Evolutionary conservation across 176 grass and related monocot genomes (phyloP), one percentile per base, ranked within the genome.

Genomic region (Aegilops tauschii): DNA sequence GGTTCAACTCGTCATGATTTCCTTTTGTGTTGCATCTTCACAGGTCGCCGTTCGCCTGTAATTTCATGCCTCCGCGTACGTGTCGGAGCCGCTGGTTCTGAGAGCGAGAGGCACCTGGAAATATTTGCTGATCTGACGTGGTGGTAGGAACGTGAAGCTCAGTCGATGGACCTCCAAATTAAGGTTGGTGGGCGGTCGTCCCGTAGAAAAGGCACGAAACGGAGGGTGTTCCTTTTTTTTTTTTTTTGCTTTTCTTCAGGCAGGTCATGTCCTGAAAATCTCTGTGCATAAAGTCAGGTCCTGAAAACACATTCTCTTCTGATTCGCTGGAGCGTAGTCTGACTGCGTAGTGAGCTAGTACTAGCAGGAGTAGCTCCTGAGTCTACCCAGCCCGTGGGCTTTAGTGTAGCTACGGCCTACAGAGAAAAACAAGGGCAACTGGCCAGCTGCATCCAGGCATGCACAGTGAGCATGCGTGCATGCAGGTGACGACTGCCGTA

Each of bases 121-220:
- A 59, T 80, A 61, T 78, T 78, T 61, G 80, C 72, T 61, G 81
- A 69, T 84, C 76, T 76, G 62, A 77, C 40, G 61, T 61, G 39
- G 67, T 44, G 20, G 61, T 44, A 61, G 47, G 47, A 37, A 16
- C 78, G 50, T 61, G 20, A 45, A n/a, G 45, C 10, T 37, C 34
- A 74, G 30, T 80, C 28, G 75, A 32, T 73, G 18, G 18, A 9
- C 1, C 52, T 80, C 61, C 45, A 52, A 76, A 76, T 76, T n/a
- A 58, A 76, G 68, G 75, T 84, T 84, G 85, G 89, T 90, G 85
- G 5, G 7, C 58, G 16, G 75, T 87, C 58, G 25, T 76, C 25
- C 23, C 31, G 5, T 47, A 12, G 0, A 17, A 76, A 81, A 29
- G 8, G 59, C 35, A 49, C 10, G 18, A 84, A 49, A 65, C 0